phyloP scores from a whole-genome alignment of 192 early-diverging fungal species.

The Linnemannia elongata region DNA sequence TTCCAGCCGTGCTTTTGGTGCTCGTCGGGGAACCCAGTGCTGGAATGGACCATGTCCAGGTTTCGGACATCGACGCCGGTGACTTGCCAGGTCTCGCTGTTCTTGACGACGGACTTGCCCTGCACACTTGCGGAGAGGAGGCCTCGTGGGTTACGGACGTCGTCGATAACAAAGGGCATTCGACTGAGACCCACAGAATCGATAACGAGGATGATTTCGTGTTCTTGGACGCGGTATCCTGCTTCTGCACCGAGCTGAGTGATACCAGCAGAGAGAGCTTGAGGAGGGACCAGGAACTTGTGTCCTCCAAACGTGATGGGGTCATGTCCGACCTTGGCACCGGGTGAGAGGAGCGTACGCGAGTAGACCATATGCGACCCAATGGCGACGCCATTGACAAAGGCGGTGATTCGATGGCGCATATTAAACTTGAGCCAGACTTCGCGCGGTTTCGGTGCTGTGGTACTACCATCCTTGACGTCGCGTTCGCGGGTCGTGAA shows the following conservation, averaged over 20 bases:
- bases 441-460: slow-evolving; percentile 32
- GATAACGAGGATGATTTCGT: slow-evolving; percentile 77
- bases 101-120: slow-evolving; percentile 64
- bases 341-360: slow-evolving; percentile 64
- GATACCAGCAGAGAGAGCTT: slow-evolving; percentile 35
- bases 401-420: slow-evolving; percentile 79
- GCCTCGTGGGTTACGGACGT: slow-evolving; percentile 82
- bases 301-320: slow-evolving; percentile 64
- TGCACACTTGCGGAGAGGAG: slow-evolving; percentile 73
- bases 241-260: not conserved
- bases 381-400: slow-evolving; percentile 78
- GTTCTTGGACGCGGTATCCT: slow-evolving; percentile 56
- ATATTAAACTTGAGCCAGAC: slow-evolving; percentile 74
- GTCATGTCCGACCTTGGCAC: slow-evolving; percentile 83
- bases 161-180: slow-evolving; percentile 79
- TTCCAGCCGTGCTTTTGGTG: slow-evolving; percentile 58
- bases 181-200: slow-evolving; percentile 84
- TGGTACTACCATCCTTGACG: not conserved
- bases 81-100: slow-evolving; percentile 73
- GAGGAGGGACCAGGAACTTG: slow-evolving; percentile 69
- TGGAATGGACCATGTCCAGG: slow-evolving; percentile 70
- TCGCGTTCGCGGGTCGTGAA: slow-evolving; percentile 31
- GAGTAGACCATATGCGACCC: slow-evolving; percentile 88
- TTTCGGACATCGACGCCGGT: slow-evolving; percentile 80
- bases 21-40: slow-evolving; percentile 84